phyloP scores from a whole-genome alignment of 495 filamentous ascomycete genomes.

The Hyphodiscus hymeniophilus region DNA sequence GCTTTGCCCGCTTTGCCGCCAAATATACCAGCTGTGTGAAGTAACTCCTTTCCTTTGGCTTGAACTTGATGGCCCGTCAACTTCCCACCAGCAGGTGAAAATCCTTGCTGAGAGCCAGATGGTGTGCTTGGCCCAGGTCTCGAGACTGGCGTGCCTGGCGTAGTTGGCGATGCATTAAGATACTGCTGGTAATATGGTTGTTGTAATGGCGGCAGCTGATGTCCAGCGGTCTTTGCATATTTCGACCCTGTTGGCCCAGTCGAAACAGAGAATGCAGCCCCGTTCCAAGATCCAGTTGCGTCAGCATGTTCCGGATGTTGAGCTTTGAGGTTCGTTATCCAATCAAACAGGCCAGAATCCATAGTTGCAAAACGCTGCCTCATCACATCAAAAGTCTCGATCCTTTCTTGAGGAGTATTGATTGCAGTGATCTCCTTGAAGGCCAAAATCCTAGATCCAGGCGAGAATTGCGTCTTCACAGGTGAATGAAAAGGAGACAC shows the following conservation, averaged over 20 bases:
- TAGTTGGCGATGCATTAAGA: constrained; percentile 29
- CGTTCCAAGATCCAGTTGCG: constrained; percentile 12
- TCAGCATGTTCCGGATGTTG: constrained; percentile 20
- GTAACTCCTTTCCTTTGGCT: constrained; percentile 72
- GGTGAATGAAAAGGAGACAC: constrained; percentile 13
- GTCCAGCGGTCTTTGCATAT: constrained; percentile 33
- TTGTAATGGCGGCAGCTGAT: constrained; percentile 31
- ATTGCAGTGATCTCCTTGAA: constrained; percentile 21
- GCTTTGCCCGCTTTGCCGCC: constrained; percentile 66
- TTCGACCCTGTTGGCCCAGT: constrained; percentile 31
- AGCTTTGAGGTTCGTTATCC: constrained; percentile 41
- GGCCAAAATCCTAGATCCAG: constrained; percentile 4
- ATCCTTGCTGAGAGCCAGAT: constrained; percentile 18
- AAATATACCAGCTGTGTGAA: constrained; percentile 67
- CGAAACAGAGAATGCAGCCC: background rate
- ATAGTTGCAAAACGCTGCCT: constrained; percentile 59
- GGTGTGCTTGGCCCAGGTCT: constrained; percentile 22
- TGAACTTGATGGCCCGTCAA: constrained; percentile 45
- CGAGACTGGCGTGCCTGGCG: constrained; percentile 31
- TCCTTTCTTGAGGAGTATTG: constrained; percentile 45
- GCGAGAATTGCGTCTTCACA: background rate
- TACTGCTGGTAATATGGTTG: constrained; percentile 48
- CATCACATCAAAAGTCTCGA: constrained; percentile 59
- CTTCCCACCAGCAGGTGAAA: constrained; percentile 23
- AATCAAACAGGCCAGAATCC: constrained; percentile 66